Base-by-base conservation (phyloP, 202 grass and related monocot species). In the Setaria viridis region DNA sequence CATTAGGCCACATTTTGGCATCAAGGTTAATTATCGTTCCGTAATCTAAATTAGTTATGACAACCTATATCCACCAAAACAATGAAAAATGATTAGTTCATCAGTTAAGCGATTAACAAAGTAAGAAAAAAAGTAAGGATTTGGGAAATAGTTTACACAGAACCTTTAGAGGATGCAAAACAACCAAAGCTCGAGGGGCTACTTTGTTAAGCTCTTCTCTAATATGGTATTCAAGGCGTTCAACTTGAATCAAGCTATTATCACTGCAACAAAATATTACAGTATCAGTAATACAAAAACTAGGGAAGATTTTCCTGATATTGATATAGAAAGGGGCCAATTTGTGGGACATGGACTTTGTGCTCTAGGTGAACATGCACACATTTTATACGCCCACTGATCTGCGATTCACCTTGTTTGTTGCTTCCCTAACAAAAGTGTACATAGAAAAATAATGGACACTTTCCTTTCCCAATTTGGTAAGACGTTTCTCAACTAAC, bases 181-280 rank as follows among this genome's bases (percentile, higher is more conserved):
- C 91, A 34, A 94, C 91, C 94, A 94, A 90, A 43, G 83, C 82
- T 54, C 91, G 85, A 55, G 85, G 78, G 75, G 85, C 85, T 62
- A 90, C 90, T 85, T 86, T 94, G 67, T 94, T 97, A 10, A 97
- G 85, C 75, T 97, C 94, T 88, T 97, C 94, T 85, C 94, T 90
- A 78, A 97, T 92, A 79, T 92, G 89, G 82, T 97, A 90, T 74
- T 93, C 94, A 51, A 97, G 91, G 67, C 91, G 87, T 64, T 95
- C 86, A 17, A 72, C 54, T 35, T 79, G 84, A 67, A 95, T 93
- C 70, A 93, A 81, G 80, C 93, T 95, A 58, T 92, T 92, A 71
- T 95, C 93, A 92, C 91, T 93, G 93, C 62, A 89, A 60, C 55
- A 35, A 63, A 85, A 81, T 65, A 74, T 16, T 5, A 70, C 35